Evolutionary conservation across 345 rosid species (phyloP).

Genomic region (Rhodomyrtus tomentosa): DNA sequence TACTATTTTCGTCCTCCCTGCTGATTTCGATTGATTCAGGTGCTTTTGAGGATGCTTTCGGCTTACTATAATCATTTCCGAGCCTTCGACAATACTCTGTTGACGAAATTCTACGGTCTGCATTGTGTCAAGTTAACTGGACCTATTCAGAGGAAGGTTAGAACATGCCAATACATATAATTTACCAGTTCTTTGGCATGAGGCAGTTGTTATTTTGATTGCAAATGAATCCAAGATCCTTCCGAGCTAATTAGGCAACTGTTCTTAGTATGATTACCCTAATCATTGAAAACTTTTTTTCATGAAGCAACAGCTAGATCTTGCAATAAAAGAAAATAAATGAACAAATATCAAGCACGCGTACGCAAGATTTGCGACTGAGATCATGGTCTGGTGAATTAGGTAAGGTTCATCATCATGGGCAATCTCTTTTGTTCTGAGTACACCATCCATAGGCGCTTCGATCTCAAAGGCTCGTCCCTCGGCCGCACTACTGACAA

Average conservation of each 20-base stretch:
- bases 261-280: not conserved
- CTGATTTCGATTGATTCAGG: slow-evolving; percentile 23
- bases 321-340: not conserved
- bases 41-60: slow-evolving; percentile 86
- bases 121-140: slow-evolving; percentile 86
- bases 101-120: slow-evolving; percentile 72
- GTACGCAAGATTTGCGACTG: not conserved
- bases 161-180: not conserved
- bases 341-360: not conserved
- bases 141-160: slow-evolving; percentile 80
- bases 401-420: slow-evolving; percentile 93
- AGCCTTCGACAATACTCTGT: slow-evolving; percentile 70
- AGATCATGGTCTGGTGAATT: not conserved
- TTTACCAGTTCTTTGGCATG: not conserved
- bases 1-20: not conserved
- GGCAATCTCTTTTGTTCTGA: slow-evolving; percentile 87
- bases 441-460: slow-evolving; percentile 64
- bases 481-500: slow-evolving; percentile 83
- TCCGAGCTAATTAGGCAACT: not conserved
- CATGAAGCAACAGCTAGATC: not conserved
- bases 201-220: not conserved
- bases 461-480: slow-evolving; percentile 91
- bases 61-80: slow-evolving; percentile 83
- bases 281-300: not conserved
- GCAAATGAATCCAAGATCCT: not conserved